These are phyloP conservation scores for Picea engelmannii DNA, from an alignment of 83 land plant species.

Conservation along the genomic window DNA sequence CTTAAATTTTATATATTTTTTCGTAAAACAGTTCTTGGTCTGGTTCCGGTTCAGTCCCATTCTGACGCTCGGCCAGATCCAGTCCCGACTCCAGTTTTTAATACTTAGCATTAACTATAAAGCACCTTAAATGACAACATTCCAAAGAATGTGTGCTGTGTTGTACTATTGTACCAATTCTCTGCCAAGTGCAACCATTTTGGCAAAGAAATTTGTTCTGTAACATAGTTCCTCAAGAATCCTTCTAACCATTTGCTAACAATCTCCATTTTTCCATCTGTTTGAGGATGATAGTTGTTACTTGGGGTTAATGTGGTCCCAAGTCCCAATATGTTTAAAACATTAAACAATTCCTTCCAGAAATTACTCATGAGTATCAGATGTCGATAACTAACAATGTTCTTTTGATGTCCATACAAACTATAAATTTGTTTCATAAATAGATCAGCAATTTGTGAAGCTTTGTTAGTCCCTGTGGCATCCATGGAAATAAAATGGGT, in stretches of 20 bases:
- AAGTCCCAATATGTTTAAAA: not conserved
- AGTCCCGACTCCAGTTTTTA: too few species aligned
- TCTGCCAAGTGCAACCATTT: not conserved
- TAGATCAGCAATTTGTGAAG: not conserved
- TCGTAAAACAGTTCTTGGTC: too few species aligned
- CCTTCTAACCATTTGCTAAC: not conserved
- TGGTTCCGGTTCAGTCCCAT: too few species aligned
- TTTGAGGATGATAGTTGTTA: not conserved
- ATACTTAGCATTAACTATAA: not conserved
- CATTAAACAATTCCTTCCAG: not conserved
- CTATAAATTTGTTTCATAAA: not conserved
- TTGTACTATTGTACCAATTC: not conserved
- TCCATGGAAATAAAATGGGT: not conserved
- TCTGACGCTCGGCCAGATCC: too few species aligned
- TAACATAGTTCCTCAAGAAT: not conserved
- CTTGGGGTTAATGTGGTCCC: not conserved
- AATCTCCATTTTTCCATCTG: not conserved
- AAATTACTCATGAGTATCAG: not conserved
- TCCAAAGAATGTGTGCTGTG: not conserved
- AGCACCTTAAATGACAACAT: not conserved
- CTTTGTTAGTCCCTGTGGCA: not conserved
- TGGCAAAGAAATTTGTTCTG: not conserved
- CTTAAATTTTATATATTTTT: too few species aligned
- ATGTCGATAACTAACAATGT: not conserved
- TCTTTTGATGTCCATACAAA: not conserved